Percentiles rank a stretch among this genome's conserved stretches.
Conservation (phyloP, 441 rosid genomes). For the Arabidopsis hybrid region DNA sequence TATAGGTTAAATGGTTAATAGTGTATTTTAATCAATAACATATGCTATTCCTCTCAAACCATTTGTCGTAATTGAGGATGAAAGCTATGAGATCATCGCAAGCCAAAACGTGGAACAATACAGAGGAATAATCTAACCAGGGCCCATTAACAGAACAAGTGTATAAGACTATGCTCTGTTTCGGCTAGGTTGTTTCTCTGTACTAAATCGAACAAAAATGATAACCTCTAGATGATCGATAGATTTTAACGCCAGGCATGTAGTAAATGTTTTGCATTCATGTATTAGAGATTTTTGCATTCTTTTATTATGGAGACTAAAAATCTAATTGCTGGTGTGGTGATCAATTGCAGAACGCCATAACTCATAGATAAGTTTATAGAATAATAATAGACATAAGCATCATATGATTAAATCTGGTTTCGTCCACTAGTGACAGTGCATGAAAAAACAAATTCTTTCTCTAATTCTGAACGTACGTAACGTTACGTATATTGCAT, state of each 20-base stretch:
- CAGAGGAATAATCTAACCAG: no score
- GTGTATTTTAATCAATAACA: no score
- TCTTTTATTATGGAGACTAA: background rate
- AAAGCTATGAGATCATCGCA: no score
- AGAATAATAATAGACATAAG: background rate
- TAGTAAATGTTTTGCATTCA: background rate
- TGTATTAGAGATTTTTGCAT: background rate
- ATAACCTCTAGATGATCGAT: no score
- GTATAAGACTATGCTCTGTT: no score
- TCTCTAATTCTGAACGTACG: conserved; percentile 6
- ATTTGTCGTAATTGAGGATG: no score
- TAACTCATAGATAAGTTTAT: background rate
- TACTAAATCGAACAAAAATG: no score
- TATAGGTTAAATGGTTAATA: background rate
- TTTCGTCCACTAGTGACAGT: conserved; percentile 32
- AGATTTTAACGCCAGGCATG: background rate
- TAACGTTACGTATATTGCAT: conserved; percentile 39
- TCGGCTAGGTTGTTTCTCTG: no score
- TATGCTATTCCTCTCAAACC: no score
- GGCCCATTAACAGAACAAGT: no score
- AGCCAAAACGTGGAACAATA: no score
- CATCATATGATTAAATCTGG: conserved; percentile 24
- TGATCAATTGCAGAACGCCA: background rate
- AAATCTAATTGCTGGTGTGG: background rate
- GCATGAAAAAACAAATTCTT: background rate